phyloP scores from a whole-genome alignment of 306 rosid genomes.

The Carpinus fangiana region DNA sequence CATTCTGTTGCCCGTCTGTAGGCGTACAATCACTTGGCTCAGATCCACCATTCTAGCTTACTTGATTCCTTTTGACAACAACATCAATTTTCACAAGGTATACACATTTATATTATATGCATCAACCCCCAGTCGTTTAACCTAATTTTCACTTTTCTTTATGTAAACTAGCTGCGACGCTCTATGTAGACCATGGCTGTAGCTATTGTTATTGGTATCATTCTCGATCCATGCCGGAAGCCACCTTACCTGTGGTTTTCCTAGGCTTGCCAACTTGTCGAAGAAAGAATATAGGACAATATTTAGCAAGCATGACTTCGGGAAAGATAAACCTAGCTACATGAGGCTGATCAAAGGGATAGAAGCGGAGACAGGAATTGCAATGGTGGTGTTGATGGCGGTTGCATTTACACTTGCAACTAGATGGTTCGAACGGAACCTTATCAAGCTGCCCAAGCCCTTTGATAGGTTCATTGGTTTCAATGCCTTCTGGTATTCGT shows the following conservation, averaged over 20 bases:
- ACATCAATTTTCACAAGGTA: conserved; percentile 99
- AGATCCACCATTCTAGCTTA: conserved; percentile 68
- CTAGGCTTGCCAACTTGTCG: conserved; percentile 48
- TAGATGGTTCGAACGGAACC: conserved; percentile 80
- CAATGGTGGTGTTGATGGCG: conserved; percentile 78
- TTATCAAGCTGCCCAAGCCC: conserved; percentile 86
- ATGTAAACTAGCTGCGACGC: too few relatives aligned
- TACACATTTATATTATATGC: background rate
- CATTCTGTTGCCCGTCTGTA: conserved; percentile 83
- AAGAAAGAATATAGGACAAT: conserved; percentile 25
- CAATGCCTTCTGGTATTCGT: conserved; percentile 99
- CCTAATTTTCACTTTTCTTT: conserved; percentile 5
- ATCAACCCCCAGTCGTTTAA: background rate
- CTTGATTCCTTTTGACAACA: conserved; percentile 88
- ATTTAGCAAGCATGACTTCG: conserved; percentile 51
- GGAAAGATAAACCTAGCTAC: conserved; percentile 62
- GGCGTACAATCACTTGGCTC: conserved; percentile 92
- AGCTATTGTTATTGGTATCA: conserved; percentile 81
- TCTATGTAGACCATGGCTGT: conserved; percentile 69
- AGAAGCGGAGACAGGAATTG: conserved; percentile 85
- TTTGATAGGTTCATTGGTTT: conserved; percentile 85
- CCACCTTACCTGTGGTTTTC: conserved; percentile 97
- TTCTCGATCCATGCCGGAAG: conserved; percentile 86
- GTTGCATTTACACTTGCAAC: conserved; percentile 93
- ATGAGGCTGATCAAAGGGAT: conserved; percentile 53